Conservation (phyloP, 176 grass and related monocot species). For the Poa pratensis region DNA sequence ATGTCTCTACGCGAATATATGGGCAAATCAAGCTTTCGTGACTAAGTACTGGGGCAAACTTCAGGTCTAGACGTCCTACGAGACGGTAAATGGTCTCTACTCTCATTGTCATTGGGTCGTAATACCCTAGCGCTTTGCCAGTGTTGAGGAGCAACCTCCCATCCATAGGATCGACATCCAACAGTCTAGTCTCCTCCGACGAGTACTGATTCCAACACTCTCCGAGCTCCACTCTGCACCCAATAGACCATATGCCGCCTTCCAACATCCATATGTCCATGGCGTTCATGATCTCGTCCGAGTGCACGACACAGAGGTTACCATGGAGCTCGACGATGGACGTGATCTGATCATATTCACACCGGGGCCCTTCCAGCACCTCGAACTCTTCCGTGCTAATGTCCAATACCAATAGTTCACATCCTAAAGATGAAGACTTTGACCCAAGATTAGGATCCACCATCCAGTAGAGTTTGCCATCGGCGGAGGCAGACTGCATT, state of each 20-base stretch:
- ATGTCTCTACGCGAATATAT: not conserved
- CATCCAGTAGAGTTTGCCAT: conserved; percentile 29
- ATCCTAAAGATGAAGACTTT: not conserved
- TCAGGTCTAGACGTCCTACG: not conserved
- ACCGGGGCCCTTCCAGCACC: not conserved
- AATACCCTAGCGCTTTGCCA: conserved; percentile 9
- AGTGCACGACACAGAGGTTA: not conserved
- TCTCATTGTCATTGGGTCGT: not conserved
- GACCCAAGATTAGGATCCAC: not conserved
- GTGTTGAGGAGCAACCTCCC: not conserved
- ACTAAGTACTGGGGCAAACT: not conserved
- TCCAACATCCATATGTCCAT: conserved; percentile 17
- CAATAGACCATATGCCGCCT: not conserved
- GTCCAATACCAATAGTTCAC: not conserved
- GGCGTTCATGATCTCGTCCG: not conserved
- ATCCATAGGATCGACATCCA: not conserved
- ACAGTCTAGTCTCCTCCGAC: not conserved
- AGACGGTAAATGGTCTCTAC: not conserved
- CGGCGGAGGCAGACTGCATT: not conserved
- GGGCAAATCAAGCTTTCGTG: conserved; percentile 8
- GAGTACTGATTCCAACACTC: not conserved
- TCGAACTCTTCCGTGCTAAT: not conserved
- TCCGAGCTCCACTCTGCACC: not conserved
- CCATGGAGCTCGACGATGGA: conserved; percentile 21
- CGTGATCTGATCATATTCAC: not conserved